A percentile compares a stretch with the other conserved stretches of the same genome.
Evolutionary conservation across 2,329 filamentous ascomycete species (phyloP).

Genomic region (Fusarium sp.): DNA sequence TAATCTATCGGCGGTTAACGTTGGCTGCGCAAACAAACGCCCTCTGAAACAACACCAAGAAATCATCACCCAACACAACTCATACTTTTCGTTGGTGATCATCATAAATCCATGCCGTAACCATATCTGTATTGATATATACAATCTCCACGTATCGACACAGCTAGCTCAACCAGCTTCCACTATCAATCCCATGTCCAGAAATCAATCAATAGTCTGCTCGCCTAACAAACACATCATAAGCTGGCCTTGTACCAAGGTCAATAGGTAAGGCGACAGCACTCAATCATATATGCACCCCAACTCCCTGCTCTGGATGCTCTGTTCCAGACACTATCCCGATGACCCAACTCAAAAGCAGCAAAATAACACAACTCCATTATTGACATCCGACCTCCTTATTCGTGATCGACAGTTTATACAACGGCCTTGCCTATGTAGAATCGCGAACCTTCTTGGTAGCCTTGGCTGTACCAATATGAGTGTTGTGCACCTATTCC

Average conservation of each 20-base stretch:
- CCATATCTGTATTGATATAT: constrained; percentile 39
- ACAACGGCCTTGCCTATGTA: constrained; percentile 29
- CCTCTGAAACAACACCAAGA: background rate
- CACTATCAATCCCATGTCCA: constrained; percentile 27
- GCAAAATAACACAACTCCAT: constrained; percentile 6
- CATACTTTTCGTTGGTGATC: background rate
- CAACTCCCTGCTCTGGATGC: constrained; percentile 35
- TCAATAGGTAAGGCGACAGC: constrained; percentile 13
- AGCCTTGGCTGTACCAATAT: constrained; percentile 88
- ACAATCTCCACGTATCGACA: constrained; percentile 27
- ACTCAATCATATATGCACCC: constrained; percentile 35
- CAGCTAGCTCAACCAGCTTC: background rate
- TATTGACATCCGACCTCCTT: background rate
- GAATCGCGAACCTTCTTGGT: constrained; percentile 67
- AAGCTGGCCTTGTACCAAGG: constrained; percentile 11
- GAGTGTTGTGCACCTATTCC: constrained; percentile 80
- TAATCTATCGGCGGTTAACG: constrained; percentile 1
- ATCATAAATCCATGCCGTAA: constrained; percentile 13
- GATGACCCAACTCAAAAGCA: constrained; percentile 11
- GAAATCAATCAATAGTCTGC: constrained; percentile 33
- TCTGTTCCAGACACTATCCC: constrained; percentile 24
- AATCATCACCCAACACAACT: background rate
- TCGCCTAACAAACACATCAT: constrained; percentile 33
- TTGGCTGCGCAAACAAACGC: background rate
- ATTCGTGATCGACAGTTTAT: background rate